Percentiles rank a stretch among this genome's conserved stretches.
phyloP scores from a whole-genome alignment of 1,284 basidiomycete genomes.

The Golubevia sp. region DNA sequence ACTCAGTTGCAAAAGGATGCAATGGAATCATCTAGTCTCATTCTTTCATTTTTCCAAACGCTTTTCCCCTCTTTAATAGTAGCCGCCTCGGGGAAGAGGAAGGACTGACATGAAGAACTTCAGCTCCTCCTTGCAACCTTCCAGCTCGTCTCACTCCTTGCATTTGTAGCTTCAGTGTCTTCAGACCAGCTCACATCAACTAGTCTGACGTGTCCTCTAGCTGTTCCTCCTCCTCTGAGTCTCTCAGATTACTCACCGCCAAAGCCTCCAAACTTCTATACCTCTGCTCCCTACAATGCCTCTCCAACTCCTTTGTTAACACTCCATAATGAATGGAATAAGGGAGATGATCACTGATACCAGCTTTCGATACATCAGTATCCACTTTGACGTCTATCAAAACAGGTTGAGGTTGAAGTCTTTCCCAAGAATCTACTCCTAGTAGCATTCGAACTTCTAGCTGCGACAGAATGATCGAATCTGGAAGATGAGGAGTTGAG shows the following conservation, averaged over 20 bases:
- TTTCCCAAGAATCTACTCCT: conserved; percentile 54
- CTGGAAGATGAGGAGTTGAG: conserved; percentile 23
- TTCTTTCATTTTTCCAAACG: too few relatives aligned
- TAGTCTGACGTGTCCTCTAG: too few relatives aligned
- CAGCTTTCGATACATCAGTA: conserved; percentile 68
- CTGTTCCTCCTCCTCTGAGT: too few relatives aligned
- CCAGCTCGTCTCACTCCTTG: too few relatives aligned
- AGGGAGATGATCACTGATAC: conserved; percentile 68
- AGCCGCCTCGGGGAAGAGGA: too few relatives aligned
- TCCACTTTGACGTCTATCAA: conserved; percentile 68
- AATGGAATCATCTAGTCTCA: too few relatives aligned
- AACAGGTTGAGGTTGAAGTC: conserved; percentile 67
- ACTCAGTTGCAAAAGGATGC: too few relatives aligned
- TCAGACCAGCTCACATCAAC: too few relatives aligned
- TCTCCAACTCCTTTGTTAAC: conserved; percentile 54
- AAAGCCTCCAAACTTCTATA: conserved; percentile 34
- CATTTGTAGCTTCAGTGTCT: too few relatives aligned
- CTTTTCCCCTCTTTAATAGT: too few relatives aligned
- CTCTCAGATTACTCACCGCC: conserved; percentile 7
- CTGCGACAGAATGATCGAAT: conserved; percentile 40
- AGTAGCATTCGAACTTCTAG: conserved; percentile 47
- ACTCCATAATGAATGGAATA: conserved; percentile 66
- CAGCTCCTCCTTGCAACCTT: too few relatives aligned
- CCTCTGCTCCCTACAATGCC: conserved; percentile 20
- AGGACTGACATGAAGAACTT: too few relatives aligned